Conservation (phyloP, 345 rosid genomes). For the Pugionium cornutum region DNA sequence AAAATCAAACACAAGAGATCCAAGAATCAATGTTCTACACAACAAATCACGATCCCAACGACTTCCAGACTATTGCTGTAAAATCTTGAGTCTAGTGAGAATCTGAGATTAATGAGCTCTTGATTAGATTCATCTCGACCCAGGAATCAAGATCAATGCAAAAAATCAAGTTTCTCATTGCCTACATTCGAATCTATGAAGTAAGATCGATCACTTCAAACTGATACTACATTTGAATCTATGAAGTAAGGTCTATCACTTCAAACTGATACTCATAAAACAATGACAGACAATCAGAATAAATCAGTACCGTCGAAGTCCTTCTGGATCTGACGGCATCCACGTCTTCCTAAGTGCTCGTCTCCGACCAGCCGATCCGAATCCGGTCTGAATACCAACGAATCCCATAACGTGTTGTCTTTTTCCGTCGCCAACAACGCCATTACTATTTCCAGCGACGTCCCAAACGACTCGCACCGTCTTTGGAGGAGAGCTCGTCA, state of each 20-base stretch:
- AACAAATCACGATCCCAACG: background rate
- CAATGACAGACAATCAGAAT: background rate
- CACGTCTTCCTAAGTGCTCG: constrained; percentile 77
- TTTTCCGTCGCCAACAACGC: constrained; percentile 28
- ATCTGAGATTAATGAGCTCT: background rate
- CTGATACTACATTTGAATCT: no score
- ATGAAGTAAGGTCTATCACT: background rate
- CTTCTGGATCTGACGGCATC: constrained; percentile 85
- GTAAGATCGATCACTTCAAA: background rate
- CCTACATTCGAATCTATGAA: background rate
- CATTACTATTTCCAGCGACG: constrained; percentile 34
- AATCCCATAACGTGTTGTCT: constrained; percentile 86
- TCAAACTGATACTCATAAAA: background rate
- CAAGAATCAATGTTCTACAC: constrained; percentile 1
- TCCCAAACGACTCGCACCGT: constrained; percentile 71
- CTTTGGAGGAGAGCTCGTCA: constrained; percentile 45
- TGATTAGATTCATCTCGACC: constrained; percentile 12
- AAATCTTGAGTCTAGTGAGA: constrained; percentile 3
- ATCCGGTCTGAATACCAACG: constrained; percentile 91
- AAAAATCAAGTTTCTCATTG: background rate
- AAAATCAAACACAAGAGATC: background rate
- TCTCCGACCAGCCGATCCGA: constrained; percentile 64
- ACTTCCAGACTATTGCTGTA: background rate
- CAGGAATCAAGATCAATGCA: constrained; percentile 13
- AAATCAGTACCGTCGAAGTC: constrained; percentile 65